Percentiles rank a stretch among this genome's conserved stretches.
phyloP scores from a whole-genome alignment of 495 filamentous ascomycete species.

The Penicillium daleae region DNA sequence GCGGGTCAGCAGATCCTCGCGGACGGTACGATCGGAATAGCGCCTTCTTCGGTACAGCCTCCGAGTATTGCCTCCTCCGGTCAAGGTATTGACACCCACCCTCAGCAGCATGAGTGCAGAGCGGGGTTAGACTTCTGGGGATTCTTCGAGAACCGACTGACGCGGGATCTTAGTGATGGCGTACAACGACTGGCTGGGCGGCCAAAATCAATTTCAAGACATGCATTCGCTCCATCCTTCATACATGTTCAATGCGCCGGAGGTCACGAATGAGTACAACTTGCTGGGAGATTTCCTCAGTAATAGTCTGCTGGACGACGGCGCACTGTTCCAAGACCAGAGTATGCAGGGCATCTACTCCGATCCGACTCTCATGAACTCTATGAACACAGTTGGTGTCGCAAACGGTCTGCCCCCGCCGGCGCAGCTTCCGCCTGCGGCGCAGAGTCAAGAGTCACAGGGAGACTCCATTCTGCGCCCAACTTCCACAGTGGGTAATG shows the following conservation, averaged over 20 bases:
- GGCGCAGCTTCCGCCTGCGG: constrained; percentile 36
- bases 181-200: constrained; percentile 71
- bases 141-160: constrained; percentile 32
- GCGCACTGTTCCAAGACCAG: constrained; percentile 65
- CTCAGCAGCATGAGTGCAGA: constrained; percentile 74
- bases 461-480: constrained; percentile 63
- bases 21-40: constrained; percentile 41
- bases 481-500: constrained; percentile 61
- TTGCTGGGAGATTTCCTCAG: constrained; percentile 94
- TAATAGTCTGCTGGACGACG: constrained; percentile 83
- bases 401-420: constrained; percentile 41
- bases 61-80: constrained; percentile 37
- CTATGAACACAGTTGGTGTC: constrained; percentile 46
- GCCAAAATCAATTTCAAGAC: constrained; percentile 83
- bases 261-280: constrained; percentile 95
- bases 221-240: constrained; percentile 93
- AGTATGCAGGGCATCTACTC: constrained; percentile 58
- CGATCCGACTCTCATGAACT: constrained; percentile 58
- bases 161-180: constrained; percentile 55
- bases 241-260: constrained; percentile 93
- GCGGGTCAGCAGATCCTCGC: constrained; percentile 45
- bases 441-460: constrained; percentile 51
- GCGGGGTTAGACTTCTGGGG: constrained; percentile 11
- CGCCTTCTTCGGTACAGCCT: constrained; percentile 39
- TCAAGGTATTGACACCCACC: constrained; percentile 58